These are phyloP conservation scores for Parmales sp. DNA, from an alignment of 108 stramenopile species.

Conservation along the genomic window DNA sequence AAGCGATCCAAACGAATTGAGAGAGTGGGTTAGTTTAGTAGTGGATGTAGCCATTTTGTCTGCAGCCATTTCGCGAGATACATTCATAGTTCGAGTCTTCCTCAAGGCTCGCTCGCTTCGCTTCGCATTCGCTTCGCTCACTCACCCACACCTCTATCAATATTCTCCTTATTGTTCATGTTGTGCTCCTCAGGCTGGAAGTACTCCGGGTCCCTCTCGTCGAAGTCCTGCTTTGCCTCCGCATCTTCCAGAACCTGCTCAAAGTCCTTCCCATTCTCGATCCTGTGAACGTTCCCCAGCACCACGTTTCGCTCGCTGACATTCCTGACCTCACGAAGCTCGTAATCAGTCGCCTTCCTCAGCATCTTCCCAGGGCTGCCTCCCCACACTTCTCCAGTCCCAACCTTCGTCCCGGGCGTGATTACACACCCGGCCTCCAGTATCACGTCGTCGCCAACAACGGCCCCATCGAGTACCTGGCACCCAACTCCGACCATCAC, in stretches of 20 bases:
- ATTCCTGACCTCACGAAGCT: constrained; percentile 35
- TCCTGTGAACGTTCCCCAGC: constrained; percentile 56
- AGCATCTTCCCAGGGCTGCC: constrained; percentile 84
- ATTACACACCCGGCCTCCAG: constrained; percentile 73
- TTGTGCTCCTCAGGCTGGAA: constrained; percentile 29
- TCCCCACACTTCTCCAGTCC: constrained; percentile 72
- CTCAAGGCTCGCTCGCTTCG: too few species aligned
- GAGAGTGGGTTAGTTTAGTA: too few species aligned
- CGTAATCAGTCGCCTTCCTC: constrained; percentile 64
- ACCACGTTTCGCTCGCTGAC: constrained; percentile 38
- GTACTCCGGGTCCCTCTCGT: constrained; percentile 48
- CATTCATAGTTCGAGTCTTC: too few species aligned
- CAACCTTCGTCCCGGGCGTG: constrained; percentile 59
- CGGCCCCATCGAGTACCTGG: constrained; percentile 80
- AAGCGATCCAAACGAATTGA: too few species aligned
- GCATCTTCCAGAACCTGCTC: constrained; percentile 56
- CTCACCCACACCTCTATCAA: too few species aligned
- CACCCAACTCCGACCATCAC: constrained; percentile 68
- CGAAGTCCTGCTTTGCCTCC: constrained; percentile 47
- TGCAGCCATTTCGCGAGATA: too few species aligned
- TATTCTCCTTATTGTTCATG: constrained; percentile 37
- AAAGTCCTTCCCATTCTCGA: constrained; percentile 66
- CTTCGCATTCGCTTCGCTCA: too few species aligned
- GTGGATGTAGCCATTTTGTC: too few species aligned
- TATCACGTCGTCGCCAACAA: constrained; percentile 58